A percentile compares a stretch with the other conserved stretches of the same genome.
phyloP scores from a whole-genome alignment of 1,284 basidiomycete genomes.

The Puccinia polysora region DNA sequence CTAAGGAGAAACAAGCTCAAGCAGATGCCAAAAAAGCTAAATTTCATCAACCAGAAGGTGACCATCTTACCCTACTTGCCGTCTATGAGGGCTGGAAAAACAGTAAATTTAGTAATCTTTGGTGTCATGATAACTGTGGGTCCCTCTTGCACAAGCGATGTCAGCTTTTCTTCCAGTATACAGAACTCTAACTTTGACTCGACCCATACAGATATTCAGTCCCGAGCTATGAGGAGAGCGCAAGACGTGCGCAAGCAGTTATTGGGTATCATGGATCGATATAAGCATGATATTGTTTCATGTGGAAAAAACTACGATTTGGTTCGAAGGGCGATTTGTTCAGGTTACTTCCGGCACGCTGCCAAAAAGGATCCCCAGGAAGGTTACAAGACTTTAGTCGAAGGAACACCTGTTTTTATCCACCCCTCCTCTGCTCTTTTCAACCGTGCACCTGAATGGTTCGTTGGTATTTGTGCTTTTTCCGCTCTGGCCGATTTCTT shows the following conservation, averaged over 20 bases:
- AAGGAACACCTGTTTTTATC: slow-evolving; percentile 90
- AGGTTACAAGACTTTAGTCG: slow-evolving; percentile 87
- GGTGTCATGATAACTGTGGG: slow-evolving; percentile 43
- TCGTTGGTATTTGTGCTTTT: neutral
- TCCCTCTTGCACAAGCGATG: neutral
- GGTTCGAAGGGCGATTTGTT: slow-evolving; percentile 91
- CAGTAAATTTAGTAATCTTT: slow-evolving; percentile 69
- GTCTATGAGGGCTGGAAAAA: slow-evolving; percentile 99
- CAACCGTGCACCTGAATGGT: slow-evolving; percentile 80
- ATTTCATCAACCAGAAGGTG: slow-evolving; percentile 92
- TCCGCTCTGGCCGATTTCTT: neutral
- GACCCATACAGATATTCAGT: slow-evolving; percentile 70
- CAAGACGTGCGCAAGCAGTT: slow-evolving; percentile 97
- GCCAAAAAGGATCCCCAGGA: slow-evolving; percentile 79
- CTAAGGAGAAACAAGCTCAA: slow-evolving; percentile 97
- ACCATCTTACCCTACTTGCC: slow-evolving; percentile 87
- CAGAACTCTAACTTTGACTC: no score
- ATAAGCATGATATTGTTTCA: slow-evolving; percentile 90
- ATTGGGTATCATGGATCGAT: slow-evolving; percentile 98
- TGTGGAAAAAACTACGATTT: slow-evolving; percentile 87
- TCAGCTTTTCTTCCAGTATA: no score
- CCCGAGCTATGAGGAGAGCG: slow-evolving; percentile 90
- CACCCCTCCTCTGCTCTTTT: slow-evolving; percentile 96
- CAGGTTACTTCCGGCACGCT: slow-evolving; percentile 90
- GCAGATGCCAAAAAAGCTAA: slow-evolving; percentile 99